Percentiles rank a stretch among this genome's conserved stretches.
Conservation (phyloP, 345 rosid genomes). For the Moricandia arvensis region DNA sequence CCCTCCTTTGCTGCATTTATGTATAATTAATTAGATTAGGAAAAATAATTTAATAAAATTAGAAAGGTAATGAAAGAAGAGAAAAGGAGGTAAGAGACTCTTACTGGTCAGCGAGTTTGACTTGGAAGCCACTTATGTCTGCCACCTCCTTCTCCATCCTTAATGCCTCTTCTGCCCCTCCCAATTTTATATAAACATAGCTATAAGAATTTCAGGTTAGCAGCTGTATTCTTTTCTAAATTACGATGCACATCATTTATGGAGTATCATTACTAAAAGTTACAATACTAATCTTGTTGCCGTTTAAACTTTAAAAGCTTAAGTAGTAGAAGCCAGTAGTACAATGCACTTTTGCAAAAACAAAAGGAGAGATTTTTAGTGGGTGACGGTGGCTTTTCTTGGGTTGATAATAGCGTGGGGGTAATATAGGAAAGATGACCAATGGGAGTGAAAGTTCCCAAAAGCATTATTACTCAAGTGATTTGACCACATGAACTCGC, state of each 20-base stretch:
- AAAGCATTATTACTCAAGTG: not conserved
- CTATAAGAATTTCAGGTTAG: no score
- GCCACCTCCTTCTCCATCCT: conserved; percentile 10
- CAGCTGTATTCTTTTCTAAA: not conserved
- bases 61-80: not conserved
- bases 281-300: not conserved
- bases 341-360: not conserved
- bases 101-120: conserved; percentile 14
- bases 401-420: not conserved
- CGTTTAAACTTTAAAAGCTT: not conserved
- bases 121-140: conserved; percentile 16
- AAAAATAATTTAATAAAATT: not conserved
- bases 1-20: not conserved
- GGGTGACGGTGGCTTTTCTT: not conserved
- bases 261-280: not conserved
- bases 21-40: not conserved
- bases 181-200: not conserved
- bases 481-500: conserved; percentile 17
- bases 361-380: not conserved
- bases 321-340: not conserved
- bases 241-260: not conserved
- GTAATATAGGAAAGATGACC: not conserved
- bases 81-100: conserved; percentile 3
- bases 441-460: not conserved
- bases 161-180: not conserved